Conservation (phyloP, 768 basidiomycete genomes). For the Gautieria morchelliformis region DNA sequence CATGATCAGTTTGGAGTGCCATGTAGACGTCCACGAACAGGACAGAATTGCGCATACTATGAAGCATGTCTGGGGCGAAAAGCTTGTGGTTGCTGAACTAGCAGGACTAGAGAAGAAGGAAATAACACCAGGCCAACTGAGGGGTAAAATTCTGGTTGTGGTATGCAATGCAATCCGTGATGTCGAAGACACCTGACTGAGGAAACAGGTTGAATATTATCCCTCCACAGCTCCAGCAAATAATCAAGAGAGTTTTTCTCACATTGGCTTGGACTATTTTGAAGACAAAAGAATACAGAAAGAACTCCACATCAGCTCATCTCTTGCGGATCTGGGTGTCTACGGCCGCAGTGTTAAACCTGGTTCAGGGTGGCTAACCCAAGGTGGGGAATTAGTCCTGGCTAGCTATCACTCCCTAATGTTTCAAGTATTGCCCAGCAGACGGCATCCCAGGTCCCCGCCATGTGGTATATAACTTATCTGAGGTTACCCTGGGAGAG, state of each 20-base stretch:
- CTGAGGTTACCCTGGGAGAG: conserved; percentile 36
- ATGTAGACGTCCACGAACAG: conserved; percentile 43
- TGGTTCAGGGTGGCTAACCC: conserved; percentile 35
- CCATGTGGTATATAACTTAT: conserved; percentile 52
- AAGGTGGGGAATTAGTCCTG: conserved; percentile 20
- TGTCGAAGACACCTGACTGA: conserved; percentile 11
- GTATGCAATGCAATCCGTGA: conserved; percentile 21
- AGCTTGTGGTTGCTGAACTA: conserved; percentile 34
- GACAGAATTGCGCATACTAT: conserved; percentile 44
- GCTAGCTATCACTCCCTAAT: not conserved
- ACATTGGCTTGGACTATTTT: not conserved
- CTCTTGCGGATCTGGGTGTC: conserved; percentile 46
- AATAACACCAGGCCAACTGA: conserved; percentile 37
- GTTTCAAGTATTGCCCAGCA: not conserved
- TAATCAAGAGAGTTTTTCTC: not conserved
- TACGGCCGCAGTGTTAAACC: conserved; percentile 60
- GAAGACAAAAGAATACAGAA: not conserved
- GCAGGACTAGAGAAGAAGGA: conserved; percentile 17
- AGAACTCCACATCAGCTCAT: conserved; percentile 34
- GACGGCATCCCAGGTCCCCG: conserved; percentile 32
- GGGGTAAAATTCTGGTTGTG: conserved; percentile 50
- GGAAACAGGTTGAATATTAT: conserved; percentile 46
- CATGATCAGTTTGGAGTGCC: conserved; percentile 53
- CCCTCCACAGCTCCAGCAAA: not conserved
- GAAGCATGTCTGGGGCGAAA: conserved; percentile 41